Evolutionary conservation across 306 rosid species (phyloP).

Genomic region (Pterocarpus santalinus): DNA sequence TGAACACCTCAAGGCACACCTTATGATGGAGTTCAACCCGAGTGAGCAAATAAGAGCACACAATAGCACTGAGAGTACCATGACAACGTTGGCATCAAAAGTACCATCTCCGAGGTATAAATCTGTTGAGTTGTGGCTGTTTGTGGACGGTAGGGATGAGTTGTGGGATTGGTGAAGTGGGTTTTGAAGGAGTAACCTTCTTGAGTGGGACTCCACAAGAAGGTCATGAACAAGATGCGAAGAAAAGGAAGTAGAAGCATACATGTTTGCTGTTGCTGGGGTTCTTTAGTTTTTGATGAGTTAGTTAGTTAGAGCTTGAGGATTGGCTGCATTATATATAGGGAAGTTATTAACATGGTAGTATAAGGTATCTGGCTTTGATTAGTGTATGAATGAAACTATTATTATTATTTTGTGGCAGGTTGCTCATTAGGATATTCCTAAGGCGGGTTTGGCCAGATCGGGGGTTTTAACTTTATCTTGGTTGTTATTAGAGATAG

Average conservation of each 20-base stretch:
- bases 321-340: constrained; percentile 45
- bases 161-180: constrained; percentile 50
- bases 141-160: constrained; percentile 41
- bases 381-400: constrained; percentile 10
- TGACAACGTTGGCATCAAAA: constrained; percentile 82
- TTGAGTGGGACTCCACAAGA: constrained; percentile 59
- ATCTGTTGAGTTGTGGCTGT: constrained; percentile 20
- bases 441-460: not conserved
- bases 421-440: constrained; percentile 47
- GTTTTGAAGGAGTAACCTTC: constrained; percentile 68
- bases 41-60: constrained; percentile 87
- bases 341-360: constrained; percentile 1
- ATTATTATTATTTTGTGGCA: not conserved
- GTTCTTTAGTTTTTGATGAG: not conserved
- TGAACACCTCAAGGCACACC: constrained; percentile 76
- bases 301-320: constrained; percentile 11
- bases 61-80: constrained; percentile 87
- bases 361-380: constrained; percentile 19
- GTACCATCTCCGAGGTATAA: constrained; percentile 49
- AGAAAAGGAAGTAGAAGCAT: constrained; percentile 54
- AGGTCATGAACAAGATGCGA: constrained; percentile 49
- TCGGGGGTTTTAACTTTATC: no score
- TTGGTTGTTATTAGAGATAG: constrained; percentile 26
- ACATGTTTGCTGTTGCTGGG: constrained; percentile 47
- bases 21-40: constrained; percentile 79